These are phyloP conservation scores for Pseudevernia furfuracea DNA, from an alignment of 495 filamentous ascomycete genomes.

Conservation along the genomic window DNA sequence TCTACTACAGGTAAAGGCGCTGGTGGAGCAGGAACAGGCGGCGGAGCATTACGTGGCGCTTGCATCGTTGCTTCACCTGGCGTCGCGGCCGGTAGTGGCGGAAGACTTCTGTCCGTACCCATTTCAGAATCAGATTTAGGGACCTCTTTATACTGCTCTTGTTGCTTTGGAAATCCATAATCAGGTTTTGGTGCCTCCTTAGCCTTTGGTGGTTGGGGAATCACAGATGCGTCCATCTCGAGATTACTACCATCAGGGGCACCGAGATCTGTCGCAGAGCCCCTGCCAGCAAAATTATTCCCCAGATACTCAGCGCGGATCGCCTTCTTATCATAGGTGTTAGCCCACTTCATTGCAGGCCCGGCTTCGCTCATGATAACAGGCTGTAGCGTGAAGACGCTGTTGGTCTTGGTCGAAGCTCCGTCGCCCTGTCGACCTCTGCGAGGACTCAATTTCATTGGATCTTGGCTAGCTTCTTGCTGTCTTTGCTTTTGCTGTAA, in stretches of 20 bases:
- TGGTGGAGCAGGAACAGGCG: slow-evolving; percentile 12
- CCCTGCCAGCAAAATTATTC: slow-evolving; percentile 61
- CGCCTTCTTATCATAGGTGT: slow-evolving; percentile 76
- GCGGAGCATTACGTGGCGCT: slow-evolving; percentile 21
- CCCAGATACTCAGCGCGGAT: slow-evolving; percentile 75
- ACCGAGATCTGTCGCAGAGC: slow-evolving; percentile 31
- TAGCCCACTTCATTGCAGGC: slow-evolving; percentile 93
- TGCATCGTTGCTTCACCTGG: slow-evolving; percentile 20
- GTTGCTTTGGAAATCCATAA: slow-evolving; percentile 25
- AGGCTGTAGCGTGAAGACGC: slow-evolving; percentile 82
- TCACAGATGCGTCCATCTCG: slow-evolving; percentile 21
- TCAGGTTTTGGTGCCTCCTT: slow-evolving; percentile 24
- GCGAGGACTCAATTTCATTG: slow-evolving; percentile 25
- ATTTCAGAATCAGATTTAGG: slow-evolving; percentile 15
- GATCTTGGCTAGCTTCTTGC: slow-evolving; percentile 35
- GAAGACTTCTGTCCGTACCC: slow-evolving; percentile 22
- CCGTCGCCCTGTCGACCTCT: slow-evolving; percentile 41
- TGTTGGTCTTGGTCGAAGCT: slow-evolving; percentile 72
- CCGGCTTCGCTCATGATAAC: slow-evolving; percentile 79
- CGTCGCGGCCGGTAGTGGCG: slow-evolving; percentile 25
- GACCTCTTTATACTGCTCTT: background rate
- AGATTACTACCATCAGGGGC: slow-evolving; percentile 5
- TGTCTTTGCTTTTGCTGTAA: slow-evolving; percentile 64
- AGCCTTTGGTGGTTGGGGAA: slow-evolving; percentile 23
- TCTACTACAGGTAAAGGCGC: slow-evolving; percentile 21